Evolutionary conservation across 2,329 filamentous ascomycete species (phyloP), one percentile per base, ranked within the genome.

Genomic region (Calonectria fujianensis): DNA sequence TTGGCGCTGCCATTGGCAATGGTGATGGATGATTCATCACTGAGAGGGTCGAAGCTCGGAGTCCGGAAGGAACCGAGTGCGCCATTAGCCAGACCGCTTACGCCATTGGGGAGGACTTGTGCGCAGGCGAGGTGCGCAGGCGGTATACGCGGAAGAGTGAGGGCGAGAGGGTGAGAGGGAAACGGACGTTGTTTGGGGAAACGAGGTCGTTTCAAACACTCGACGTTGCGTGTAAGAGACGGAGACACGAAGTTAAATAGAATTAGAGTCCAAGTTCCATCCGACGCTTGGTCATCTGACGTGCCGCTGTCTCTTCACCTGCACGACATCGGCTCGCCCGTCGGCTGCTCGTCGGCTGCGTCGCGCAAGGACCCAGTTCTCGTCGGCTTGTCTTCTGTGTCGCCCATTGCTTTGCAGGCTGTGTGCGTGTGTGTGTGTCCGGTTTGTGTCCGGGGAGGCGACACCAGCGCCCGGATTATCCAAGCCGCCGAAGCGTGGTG

Each of bases 1-100:
- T 61, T 61, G 57, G 57, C 35, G 35, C 41, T 29, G 57, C 8
- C 35, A 61, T 61, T 61, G 57, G 57, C 35, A 24, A 61, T 61
- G 57, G 52, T 61, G 57, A 48, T 65, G 54, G 57, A 73, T 73
- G 68, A 73, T 73, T 73, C 72, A 73, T 73, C 72, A 73, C 35
- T 50, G 27, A 41, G 54, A 32, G 24, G 54, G 32, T 48, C 37
- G 70, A 29, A 41, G 32, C 65, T 73, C 71, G 57, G 71, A 69
- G 45, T 24, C 50, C 71, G 71, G 57, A 50, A 45, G 52, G 37
- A 45, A 64, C 71, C 57, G 59, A 69, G 52, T 32, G 67, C 72
- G 72, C 72, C 51, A 73, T 73, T 27, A 41, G 66, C 72, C 59
- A 70, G 61, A 50, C 72, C 59, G 41, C 66, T 73, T 70, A 65